Evolutionary conservation across 2,329 filamentous ascomycete species (phyloP), one percentile per base, ranked within the genome.

Genomic region (Penicillium sp.): DNA sequence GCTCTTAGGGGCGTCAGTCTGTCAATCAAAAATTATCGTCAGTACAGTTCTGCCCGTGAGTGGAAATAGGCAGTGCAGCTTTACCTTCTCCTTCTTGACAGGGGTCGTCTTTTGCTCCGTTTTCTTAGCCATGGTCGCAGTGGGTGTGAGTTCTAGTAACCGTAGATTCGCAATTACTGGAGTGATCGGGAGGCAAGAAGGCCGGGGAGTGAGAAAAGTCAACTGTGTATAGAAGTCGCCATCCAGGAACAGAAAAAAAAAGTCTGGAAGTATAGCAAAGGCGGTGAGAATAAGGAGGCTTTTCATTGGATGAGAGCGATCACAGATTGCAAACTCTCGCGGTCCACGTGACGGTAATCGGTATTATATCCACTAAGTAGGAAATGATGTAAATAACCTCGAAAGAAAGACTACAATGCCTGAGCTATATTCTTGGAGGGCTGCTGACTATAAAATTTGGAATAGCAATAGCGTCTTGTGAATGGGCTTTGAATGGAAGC

Each of bases 111-210:
- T 70, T 21, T 57, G 33, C 19, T 65, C 47, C 35, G 64, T 37
- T 35, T 67, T 68, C 54, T 69, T 69, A 27, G 67, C 70, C 72
- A 75, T 75, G 27, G 26, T 66, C 55, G 22, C 39, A 22, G 27
- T 29, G 11, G 10, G 8, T 14, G 21, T 33, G 11, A 4, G 37
- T 3, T 11, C 14, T 19, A 9, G 13, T 14, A 46, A 13, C 5
- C 22, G 14, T 19, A 35, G 52, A 51, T 19, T 22, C 39, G 19
- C 39, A 42, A 42, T 42, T 21, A 22, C 39, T 22, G 19, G 19
- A 37, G 31, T 24, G 26, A 39, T 29, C 50, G 57, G 54, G 45
- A 37, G 37, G 44, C 46, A 49, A 42, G 39, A 53, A 46, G 9
- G 24, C 8, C 21, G n/a, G 39, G 24, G 21, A 31, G 19, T 13